Evolutionary conservation across 176 grass and related monocot genomes (phyloP).

Genomic region (Chloris gayana): DNA sequence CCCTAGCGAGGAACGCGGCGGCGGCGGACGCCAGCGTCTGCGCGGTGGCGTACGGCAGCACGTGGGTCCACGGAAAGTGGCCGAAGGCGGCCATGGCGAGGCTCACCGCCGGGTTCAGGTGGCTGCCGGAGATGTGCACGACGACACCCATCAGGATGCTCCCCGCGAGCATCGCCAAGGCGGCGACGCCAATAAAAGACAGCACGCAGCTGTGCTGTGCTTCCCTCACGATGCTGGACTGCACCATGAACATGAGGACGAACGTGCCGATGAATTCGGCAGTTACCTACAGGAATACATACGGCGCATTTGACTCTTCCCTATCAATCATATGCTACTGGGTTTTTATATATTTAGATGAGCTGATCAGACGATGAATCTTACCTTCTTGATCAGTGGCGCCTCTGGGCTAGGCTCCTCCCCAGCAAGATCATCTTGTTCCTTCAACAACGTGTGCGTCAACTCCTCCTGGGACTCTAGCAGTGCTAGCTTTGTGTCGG

Average conservation of each 20-base stretch:
- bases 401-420: not conserved
- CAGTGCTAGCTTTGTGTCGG: not conserved
- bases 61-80: slow-evolving; percentile 46
- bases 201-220: slow-evolving; percentile 34
- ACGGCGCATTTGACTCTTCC: not conserved
- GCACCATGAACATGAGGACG: slow-evolving; percentile 61
- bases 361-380: not conserved
- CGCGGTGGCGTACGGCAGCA: slow-evolving; percentile 45
- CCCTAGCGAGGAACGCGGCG: slow-evolving; percentile 49
- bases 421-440: not conserved
- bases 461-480: not conserved
- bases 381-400: slow-evolving; percentile 39
- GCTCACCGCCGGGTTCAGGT: slow-evolving; percentile 72
- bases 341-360: too few species aligned
- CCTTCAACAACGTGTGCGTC: not conserved
- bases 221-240: slow-evolving; percentile 54
- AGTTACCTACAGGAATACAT: slow-evolving; percentile 14
- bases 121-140: slow-evolving; percentile 59
- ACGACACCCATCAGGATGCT: slow-evolving; percentile 46
- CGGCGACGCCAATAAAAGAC: slow-evolving; percentile 35
- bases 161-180: slow-evolving; percentile 49
- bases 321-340: too few species aligned
- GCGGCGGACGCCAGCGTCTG: slow-evolving; percentile 41
- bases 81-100: slow-evolving; percentile 51
- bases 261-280: slow-evolving; percentile 72